Evolutionary conservation across 257 asterid genomes (phyloP).

Genomic region (Jacaranda copaia): DNA sequence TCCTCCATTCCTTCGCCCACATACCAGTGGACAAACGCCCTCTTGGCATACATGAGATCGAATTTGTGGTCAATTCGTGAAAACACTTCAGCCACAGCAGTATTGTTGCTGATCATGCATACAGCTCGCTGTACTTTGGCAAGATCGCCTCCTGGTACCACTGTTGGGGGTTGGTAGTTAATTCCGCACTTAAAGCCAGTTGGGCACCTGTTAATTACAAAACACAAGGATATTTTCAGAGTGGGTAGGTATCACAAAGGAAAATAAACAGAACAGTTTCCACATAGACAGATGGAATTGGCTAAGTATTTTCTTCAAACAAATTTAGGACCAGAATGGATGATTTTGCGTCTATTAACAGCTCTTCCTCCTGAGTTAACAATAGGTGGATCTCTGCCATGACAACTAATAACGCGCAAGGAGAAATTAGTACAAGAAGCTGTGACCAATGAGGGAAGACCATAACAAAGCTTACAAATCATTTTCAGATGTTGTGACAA

Average conservation of each 20-base stretch:
- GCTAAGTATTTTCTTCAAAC: no score
- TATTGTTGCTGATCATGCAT: conserved; percentile 96
- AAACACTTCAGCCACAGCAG: conserved; percentile 94
- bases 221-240: conserved; percentile 11
- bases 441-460: no score
- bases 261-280: not conserved
- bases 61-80: conserved; percentile 91
- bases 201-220: conserved; percentile 71
- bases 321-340: no score
- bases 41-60: conserved; percentile 89
- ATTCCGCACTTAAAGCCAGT: conserved; percentile 95
- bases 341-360: no score
- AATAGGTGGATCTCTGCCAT: no score
- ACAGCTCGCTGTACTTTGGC: conserved; percentile 93
- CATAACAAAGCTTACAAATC: no score
- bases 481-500: not conserved
- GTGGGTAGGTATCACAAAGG: not conserved
- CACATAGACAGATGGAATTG: no score
- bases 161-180: conserved; percentile 89
- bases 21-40: conserved; percentile 95
- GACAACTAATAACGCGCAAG: no score
- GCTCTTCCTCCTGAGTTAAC: no score
- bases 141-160: conserved; percentile 93
- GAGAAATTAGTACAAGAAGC: no score
- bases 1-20: conserved; percentile 98